Percentiles rank a stretch among this genome's conserved stretches.
These are phyloP conservation scores for Clonostachys solani DNA, from an alignment of 2,329 filamentous ascomycete species.

Conservation along the genomic window DNA sequence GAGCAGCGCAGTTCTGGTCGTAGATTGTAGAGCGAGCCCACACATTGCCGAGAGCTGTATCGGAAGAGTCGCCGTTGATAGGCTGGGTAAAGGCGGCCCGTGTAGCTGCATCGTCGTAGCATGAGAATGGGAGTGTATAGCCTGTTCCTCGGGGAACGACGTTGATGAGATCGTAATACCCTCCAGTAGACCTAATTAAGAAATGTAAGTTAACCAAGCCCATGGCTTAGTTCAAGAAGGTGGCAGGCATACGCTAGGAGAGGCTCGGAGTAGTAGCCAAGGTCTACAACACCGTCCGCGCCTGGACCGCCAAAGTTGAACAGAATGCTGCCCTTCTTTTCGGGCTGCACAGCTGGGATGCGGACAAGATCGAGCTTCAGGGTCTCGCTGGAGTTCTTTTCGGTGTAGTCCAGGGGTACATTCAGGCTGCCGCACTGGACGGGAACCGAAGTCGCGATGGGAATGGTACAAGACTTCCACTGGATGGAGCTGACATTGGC, in stretches of 20 bases:
- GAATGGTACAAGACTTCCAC: not conserved
- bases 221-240: not conserved
- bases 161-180: constrained; percentile 15
- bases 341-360: constrained; percentile 18
- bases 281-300: constrained; percentile 1
- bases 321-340: constrained; percentile 27
- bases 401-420: constrained; percentile 32
- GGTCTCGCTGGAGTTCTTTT: constrained; percentile 8
- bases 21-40: constrained; percentile 14
- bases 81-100: not conserved
- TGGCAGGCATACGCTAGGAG: not conserved
- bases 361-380: constrained; percentile 23
- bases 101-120: constrained; percentile 6
- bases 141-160: constrained; percentile 18
- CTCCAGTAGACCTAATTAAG: constrained; percentile 12
- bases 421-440: constrained; percentile 24
- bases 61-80: constrained; percentile 8
- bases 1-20: constrained; percentile 10
- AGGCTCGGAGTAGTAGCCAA: not conserved
- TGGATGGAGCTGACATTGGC: not conserved
- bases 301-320: constrained; percentile 33
- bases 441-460: not conserved
- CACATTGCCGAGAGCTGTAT: constrained; percentile 9
- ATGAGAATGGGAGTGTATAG: constrained; percentile 16
- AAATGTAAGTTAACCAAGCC: not conserved